Evolutionary conservation across 177 flowering plant genomes (phyloP).

Genomic region (Vitis hybrid): DNA sequence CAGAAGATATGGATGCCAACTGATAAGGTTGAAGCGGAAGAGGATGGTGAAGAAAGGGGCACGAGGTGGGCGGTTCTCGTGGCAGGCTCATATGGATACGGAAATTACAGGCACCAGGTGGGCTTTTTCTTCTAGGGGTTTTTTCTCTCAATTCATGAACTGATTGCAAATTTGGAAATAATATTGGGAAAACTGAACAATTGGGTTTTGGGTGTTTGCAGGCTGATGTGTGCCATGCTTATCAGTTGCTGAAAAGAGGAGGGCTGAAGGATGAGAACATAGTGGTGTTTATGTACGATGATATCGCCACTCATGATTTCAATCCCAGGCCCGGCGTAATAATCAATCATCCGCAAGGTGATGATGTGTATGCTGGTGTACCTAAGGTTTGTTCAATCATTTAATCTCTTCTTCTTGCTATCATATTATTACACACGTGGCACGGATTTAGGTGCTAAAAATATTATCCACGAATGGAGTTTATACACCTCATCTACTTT

Average conservation of each 20-base stretch:
- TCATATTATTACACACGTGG: neutral
- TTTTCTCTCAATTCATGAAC: too few relatives aligned
- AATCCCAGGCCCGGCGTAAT: conserved; percentile 88
- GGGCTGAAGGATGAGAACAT: conserved; percentile 92
- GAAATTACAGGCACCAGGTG: conserved; percentile 92
- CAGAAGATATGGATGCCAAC: conserved; percentile 50
- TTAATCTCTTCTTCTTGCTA: neutral
- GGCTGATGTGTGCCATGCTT: conserved; percentile 98
- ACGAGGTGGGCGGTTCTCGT: conserved; percentile 94
- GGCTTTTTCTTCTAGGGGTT: neutral
- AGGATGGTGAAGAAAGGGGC: conserved; percentile 31
- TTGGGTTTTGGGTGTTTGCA: conserved; percentile 18
- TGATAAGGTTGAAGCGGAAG: conserved; percentile 27
- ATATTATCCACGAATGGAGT: too few relatives aligned
- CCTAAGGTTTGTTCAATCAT: conserved; percentile 62
- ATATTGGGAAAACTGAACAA: too few relatives aligned
- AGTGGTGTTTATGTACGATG: conserved; percentile 91
- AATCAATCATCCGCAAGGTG: conserved; percentile 82
- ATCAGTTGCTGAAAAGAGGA: conserved; percentile 76
- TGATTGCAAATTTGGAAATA: too few relatives aligned
- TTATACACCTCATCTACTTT: too few relatives aligned
- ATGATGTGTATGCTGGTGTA: conserved; percentile 86
- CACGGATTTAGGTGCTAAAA: too few relatives aligned
- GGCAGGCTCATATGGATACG: conserved; percentile 82
- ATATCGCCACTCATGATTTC: conserved; percentile 55